Base-by-base conservation (phyloP, 306 rosid genomes). In the Quercus dentata region DNA sequence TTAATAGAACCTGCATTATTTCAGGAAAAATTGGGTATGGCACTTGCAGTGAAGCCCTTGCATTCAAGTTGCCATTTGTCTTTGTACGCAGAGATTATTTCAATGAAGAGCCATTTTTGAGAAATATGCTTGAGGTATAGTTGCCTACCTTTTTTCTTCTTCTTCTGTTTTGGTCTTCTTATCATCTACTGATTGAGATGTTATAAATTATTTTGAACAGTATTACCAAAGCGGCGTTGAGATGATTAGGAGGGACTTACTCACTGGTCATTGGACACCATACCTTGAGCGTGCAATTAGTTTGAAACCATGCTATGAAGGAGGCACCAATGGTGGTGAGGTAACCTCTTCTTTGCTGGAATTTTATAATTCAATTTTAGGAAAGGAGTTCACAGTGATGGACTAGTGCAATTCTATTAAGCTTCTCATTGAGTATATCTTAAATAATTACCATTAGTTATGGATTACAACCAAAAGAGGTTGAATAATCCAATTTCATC, bases 1-100 rank as follows among this genome's bases (percentile, higher is more conserved):
- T 70, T 14, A 33, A 56, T 76, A 46, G 63, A 19, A 54, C 71
- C 63, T 57, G 67, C 72, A 9, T 69, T 59, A 21, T 85, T 88
- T 73, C 84, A 95, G 99, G 99, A 78, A 95, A 95, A 93, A 91
- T 95, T 84, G 99, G 99, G 80, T 95, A 95, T 58, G 99, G 99
- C 64, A 95, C 97, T 27, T 92, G 83, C 73, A 95, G 99, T 74
- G 99, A 95, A 87, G 94, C 99, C 74, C 85, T 95, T 83, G 93
- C 98, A 65, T 95, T 71, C 90, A 88, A 88, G 85, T 84, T 92
- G 72, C 98, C 99, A n/a, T 95, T 95, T 91, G 97, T 91, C 74
- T 95, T 95, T 84, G 99, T 95, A 57, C 91, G 99, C 49, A 87
- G 99, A 88, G 99, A 95, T 84, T 95, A 95, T 87, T 95, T 95